Evolutionary conservation across 2,329 filamentous ascomycete species (phyloP), one percentile per base, ranked within the genome.

Genomic region (Pestalotiopsis sp.): DNA sequence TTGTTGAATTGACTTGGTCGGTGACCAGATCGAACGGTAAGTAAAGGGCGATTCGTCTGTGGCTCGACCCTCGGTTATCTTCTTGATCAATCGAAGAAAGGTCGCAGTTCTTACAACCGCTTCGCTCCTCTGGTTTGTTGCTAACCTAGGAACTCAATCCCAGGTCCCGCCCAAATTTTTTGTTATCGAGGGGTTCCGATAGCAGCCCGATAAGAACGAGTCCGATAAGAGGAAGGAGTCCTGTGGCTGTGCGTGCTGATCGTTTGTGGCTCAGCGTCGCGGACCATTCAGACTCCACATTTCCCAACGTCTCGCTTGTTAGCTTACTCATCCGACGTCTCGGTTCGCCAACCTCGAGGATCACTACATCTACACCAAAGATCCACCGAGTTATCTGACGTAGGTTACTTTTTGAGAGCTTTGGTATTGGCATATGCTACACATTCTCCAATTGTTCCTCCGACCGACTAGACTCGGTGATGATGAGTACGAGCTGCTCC

Each of bases 91-190:
- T 41, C 39, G 39, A 41, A 41, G 11, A 41, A 41, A 27, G 4
- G 39, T 41, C 7, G 14, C 39, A 14, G 14, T 14, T 52, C 45
- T 52, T 52, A n/a, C 17, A 12, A 6, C 45, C 17, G 9, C 7
- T 52, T 20, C 2, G 17, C 45, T 52, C n/a, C 45, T 52, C 9
- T 36, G 31, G 14, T 6, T 52, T 20, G 45, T 52, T 20, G 45
- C 45, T 52, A 23, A 23, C 20, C 20, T 23, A 20, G 45, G 45
- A 52, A 64, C 17, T 41, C 6, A 36, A 13, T 59, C 11, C 9
- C 17, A 13, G 25, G 27, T 62, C 27, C 59, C 41, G 20, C 36
- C 61, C 61, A 36, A 64, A 64, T 38, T 64, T 64, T 64, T 64
- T 64, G 61, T 62, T 62, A 36, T 23, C 39, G 39, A 62, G 23